Evolutionary conservation across 176 grass and related monocot species (phyloP).

Genomic region (Phoenix roebelenii): DNA sequence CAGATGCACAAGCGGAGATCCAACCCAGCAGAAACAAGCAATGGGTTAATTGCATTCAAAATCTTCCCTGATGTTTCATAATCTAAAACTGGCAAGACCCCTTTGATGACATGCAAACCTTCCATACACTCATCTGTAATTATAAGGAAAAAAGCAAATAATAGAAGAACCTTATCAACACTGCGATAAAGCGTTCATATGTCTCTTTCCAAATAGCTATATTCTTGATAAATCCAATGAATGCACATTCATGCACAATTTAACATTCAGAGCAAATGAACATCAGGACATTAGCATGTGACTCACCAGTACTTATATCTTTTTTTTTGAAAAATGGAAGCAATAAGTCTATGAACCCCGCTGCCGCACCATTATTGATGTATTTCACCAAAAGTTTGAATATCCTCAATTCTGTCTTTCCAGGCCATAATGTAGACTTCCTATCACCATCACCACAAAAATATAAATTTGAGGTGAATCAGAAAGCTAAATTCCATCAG

Average conservation of each 20-base stretch:
- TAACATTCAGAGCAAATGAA: too few relatives aligned
- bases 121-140: conserved; percentile 65
- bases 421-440: conserved; percentile 61
- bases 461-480: not conserved
- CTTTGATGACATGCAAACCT: conserved; percentile 57
- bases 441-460: conserved; percentile 27
- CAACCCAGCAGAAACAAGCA: conserved; percentile 55
- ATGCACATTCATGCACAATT: too few relatives aligned
- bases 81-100: conserved; percentile 53
- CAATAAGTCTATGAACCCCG: conserved; percentile 55
- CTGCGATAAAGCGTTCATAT: too few relatives aligned
- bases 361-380: conserved; percentile 43
- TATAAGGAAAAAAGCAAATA: conserved; percentile 13
- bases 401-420: conserved; percentile 57
- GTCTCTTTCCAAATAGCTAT: too few relatives aligned
- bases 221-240: too few relatives aligned
- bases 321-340: conserved; percentile 86
- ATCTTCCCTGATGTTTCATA: conserved; percentile 43
- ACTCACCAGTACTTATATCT: conserved; percentile 43
- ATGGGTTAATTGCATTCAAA: conserved; percentile 59
- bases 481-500: not conserved
- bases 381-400: conserved; percentile 79
- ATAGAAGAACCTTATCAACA: not conserved
- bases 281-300: too few relatives aligned
- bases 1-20: conserved; percentile 71